These are phyloP conservation scores for Botryotinia globosa DNA, from an alignment of 2,329 filamentous ascomycete species.

Conservation along the genomic window DNA sequence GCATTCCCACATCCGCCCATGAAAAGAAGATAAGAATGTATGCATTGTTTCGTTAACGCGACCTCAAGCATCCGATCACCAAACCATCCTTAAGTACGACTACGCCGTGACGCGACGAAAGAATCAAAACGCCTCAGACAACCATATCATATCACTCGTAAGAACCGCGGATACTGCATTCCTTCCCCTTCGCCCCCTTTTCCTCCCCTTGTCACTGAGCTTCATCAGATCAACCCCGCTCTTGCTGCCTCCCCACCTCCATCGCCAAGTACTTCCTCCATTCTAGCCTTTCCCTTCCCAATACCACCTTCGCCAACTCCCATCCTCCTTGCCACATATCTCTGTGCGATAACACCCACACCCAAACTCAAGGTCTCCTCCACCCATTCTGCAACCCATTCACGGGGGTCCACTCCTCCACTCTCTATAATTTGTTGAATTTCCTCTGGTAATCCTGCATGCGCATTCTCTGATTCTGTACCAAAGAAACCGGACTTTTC, in stretches of 20 bases:
- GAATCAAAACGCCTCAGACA: not conserved
- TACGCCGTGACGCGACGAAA: not conserved
- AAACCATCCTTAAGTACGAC: not conserved
- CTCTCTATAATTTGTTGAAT: conserved; percentile 80
- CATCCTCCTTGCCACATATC: conserved; percentile 94
- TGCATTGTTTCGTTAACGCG: not conserved
- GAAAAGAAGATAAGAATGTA: not conserved
- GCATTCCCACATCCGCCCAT: not conserved
- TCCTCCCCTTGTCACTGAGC: not conserved
- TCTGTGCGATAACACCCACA: conserved; percentile 84
- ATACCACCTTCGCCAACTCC: conserved; percentile 80
- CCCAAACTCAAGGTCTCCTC: conserved; percentile 79
- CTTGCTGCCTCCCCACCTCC: conserved; percentile 58
- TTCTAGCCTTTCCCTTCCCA: conserved; percentile 59
- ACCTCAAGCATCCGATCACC: not conserved
- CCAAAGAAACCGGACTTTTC: conserved; percentile 35
- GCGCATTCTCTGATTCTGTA: conserved; percentile 44
- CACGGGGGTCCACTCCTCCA: conserved; percentile 80
- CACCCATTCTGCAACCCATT: conserved; percentile 98
- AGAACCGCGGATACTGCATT: not conserved
- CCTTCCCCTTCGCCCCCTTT: not conserved
- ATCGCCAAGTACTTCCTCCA: conserved; percentile 55
- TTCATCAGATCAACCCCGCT: conserved; percentile 46
- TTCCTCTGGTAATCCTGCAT: conserved; percentile 67
- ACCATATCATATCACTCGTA: not conserved